These are phyloP conservation scores for Tinospora cordifolia DNA, from an alignment of 164 flowering plant genomes.

Conservation along the genomic window DNA sequence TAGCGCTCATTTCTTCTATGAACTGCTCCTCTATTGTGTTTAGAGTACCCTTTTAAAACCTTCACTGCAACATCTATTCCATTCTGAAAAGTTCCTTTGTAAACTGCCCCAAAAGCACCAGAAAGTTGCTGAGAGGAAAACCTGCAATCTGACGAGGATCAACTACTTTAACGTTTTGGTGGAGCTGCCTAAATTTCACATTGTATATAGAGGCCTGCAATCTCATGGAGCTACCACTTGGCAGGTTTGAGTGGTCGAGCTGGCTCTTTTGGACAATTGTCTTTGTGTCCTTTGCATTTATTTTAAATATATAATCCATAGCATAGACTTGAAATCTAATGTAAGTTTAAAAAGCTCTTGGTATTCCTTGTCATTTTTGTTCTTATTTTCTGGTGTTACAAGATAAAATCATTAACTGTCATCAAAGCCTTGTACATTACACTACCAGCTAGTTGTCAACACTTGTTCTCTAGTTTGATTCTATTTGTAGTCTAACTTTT, in stretches of 20 bases:
- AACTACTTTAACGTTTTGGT: neutral
- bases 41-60: conserved; percentile 12
- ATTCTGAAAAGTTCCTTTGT: conserved; percentile 18
- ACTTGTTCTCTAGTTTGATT: neutral
- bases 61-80: conserved; percentile 24
- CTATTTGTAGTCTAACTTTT: neutral
- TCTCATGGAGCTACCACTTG: neutral
- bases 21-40: conserved; percentile 20
- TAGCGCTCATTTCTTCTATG: conserved; percentile 26
- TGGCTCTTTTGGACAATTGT: neutral
- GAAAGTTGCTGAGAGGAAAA: no score
- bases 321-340: neutral
- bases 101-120: conserved; percentile 28
- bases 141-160: conserved; percentile 22
- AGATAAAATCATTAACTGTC: neutral
- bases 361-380: neutral
- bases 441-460: neutral
- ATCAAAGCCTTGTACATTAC: neutral
- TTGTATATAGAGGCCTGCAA: neutral
- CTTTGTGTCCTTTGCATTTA: neutral
- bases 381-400: neutral
- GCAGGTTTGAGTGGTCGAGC: neutral
- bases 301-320: neutral
- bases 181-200: neutral
- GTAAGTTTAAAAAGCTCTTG: neutral